These are phyloP conservation scores for Lodderomyces orthopsilosis DNA, from an alignment of 1,139 yeast species.

Conservation along the genomic window DNA sequence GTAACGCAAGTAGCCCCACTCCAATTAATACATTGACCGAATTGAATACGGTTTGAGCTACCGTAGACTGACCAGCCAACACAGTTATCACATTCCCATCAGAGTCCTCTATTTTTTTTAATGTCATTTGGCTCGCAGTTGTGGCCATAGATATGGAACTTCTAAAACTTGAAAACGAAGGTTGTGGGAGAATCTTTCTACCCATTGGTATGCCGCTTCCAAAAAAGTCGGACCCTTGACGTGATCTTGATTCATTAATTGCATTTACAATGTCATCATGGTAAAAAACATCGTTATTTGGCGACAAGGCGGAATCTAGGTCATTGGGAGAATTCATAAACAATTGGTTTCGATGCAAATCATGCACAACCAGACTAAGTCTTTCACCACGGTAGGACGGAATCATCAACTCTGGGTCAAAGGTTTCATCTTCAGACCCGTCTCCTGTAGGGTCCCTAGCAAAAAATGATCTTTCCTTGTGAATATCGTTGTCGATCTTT, in stretches of 20 bases:
- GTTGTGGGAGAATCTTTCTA: slow-evolving; percentile 13
- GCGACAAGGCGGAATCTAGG: slow-evolving; percentile 14
- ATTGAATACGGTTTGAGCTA: slow-evolving; percentile 49
- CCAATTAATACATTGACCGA: slow-evolving; percentile 49
- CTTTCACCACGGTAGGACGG: slow-evolving; percentile 66
- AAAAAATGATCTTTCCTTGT: slow-evolving; percentile 43
- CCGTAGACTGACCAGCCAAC: slow-evolving; percentile 73
- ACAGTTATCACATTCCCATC: slow-evolving; percentile 76
- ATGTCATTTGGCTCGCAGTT: slow-evolving; percentile 52
- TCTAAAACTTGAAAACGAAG: slow-evolving; percentile 37
- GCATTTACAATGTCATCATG: slow-evolving; percentile 39
- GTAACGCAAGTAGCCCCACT: slow-evolving; percentile 48
- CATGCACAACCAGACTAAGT: slow-evolving; percentile 53
- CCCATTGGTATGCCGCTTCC: slow-evolving; percentile 23
- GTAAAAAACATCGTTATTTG: slow-evolving; percentile 37
- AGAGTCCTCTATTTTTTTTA: slow-evolving; percentile 65
- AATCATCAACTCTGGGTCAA: slow-evolving; percentile 68
- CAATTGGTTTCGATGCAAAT: slow-evolving; percentile 27
- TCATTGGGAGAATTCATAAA: slow-evolving; percentile 23
- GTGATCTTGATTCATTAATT: slow-evolving; percentile 28
- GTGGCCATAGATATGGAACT: slow-evolving; percentile 38
- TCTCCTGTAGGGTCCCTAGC: slow-evolving; percentile 11
- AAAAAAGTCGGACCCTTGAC: slow-evolving; percentile 24
- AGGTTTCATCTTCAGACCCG: slow-evolving; percentile 54
- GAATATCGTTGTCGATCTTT: slow-evolving; percentile 44